Conservation (phyloP, 805 yeast species). For the Candida taoyuanica region DNA sequence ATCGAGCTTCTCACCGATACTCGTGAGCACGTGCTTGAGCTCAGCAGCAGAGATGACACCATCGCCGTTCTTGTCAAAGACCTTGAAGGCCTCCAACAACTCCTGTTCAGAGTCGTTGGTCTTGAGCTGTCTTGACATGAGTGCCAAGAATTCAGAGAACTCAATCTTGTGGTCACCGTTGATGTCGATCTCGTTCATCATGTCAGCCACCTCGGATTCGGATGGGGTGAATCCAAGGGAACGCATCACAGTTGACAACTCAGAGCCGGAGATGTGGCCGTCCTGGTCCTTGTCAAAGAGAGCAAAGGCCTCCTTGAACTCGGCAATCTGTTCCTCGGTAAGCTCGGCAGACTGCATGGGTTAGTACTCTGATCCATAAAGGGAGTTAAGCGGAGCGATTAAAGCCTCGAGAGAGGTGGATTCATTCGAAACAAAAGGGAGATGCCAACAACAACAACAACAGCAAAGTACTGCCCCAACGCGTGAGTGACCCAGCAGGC, state of each 20-base stretch:
- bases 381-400: no score
- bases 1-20: conserved; percentile 94
- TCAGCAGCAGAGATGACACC: conserved; percentile 97
- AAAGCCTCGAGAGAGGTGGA: no score
- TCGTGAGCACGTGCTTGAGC: conserved; percentile 92
- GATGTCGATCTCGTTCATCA: conserved; percentile 95
- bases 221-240: conserved; percentile 97
- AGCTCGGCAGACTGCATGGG: conserved; percentile 52
- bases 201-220: conserved; percentile 91
- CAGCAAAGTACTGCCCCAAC: no score
- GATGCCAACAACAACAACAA: no score
- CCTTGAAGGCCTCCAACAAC: conserved; percentile 95
- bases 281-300: conserved; percentile 95
- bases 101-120: conserved; percentile 97
- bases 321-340: conserved; percentile 94
- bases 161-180: conserved; percentile 91
- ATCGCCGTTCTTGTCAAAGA: conserved; percentile 90
- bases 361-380: conserved; percentile 10
- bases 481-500: no score
- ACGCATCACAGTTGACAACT: conserved; percentile 97
- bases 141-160: conserved; percentile 75
- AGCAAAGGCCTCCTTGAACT: conserved; percentile 96
- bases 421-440: no score
- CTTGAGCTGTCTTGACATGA: conserved; percentile 83
- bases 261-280: conserved; percentile 93